Base-by-base conservation (phyloP, 768 basidiomycete species). In the Serendipita vermifera region DNA sequence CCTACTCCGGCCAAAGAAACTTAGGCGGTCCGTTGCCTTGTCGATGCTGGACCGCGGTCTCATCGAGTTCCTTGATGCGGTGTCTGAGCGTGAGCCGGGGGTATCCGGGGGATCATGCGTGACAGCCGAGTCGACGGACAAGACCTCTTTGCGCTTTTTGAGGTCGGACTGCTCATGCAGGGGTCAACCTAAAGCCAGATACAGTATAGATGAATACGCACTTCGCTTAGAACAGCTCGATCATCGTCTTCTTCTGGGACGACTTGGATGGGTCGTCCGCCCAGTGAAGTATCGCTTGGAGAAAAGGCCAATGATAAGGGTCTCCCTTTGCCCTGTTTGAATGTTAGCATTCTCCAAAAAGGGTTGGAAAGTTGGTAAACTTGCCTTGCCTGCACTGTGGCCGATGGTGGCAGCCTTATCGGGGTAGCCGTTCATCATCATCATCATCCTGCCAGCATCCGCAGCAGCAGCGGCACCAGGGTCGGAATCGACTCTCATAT, bases 1-100 rank as follows among this genome's bases (percentile, higher is more conserved):
- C 61, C 91, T 71, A 36, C 72, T 70, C 66, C 83, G 84, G 27
- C 81, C 78, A 55, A 96, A 94, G 63, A 94, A 81, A 63, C 89
- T 91, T 59, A 87, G 67, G n/a, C 87, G 72, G 38, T 86, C 83
- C 24, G 40, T 22, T 63, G 11, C 66, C 64, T 55, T 71, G 73
- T 51, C 46, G 7, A 51, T 9, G 27, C 46, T 51, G 5, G 46
- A 51, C 26, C 46, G 46, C 15, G 46, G 46, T n/a, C 46, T 22
- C 22, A 5, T 31, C n/a, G 46, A 51, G 29, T 22, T n/a, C 7
- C 29, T 22, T 7, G 46, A 51, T 5, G 46, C 24, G 5, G 46
- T 51, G 17, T 51, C 46, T 7, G 46, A 51, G 9, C 46, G 46
- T 27, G 46, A 36, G n/a, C n/a, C n/a, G 9, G 35, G 46, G 22